Conservation (phyloP, 495 filamentous ascomycete species). For the Physcia stellaris region DNA sequence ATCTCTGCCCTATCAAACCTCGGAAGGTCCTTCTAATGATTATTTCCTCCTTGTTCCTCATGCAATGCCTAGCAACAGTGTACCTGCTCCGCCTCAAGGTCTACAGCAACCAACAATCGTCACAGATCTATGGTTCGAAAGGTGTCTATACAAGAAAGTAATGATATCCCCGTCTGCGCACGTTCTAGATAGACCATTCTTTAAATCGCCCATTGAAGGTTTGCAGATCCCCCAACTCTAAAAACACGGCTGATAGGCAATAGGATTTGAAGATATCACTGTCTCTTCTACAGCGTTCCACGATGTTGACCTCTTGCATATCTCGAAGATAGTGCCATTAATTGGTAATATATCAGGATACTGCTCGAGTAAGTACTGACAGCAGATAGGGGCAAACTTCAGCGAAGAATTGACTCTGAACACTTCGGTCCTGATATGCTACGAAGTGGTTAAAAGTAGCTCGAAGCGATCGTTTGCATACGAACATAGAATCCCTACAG, state of each 20-base stretch:
- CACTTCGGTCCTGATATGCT: conserved; percentile 57
- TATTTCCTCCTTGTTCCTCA: conserved; percentile 44
- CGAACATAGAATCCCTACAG: conserved; percentile 61
- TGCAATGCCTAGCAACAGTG: conserved; percentile 22
- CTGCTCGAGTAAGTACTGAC: background rate
- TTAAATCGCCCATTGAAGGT: conserved; percentile 51
- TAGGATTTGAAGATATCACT: conserved; percentile 48
- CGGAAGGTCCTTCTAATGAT: conserved; percentile 27
- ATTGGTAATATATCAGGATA: conserved; percentile 39
- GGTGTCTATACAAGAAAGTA: conserved; percentile 60
- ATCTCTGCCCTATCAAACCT: conserved; percentile 26
- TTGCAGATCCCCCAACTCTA: no score
- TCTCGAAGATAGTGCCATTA: conserved; percentile 58
- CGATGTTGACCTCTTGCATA: conserved; percentile 72
- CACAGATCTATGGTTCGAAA: conserved; percentile 88
- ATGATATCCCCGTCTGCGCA: conserved; percentile 57
- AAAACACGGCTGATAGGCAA: no score
- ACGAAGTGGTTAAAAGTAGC: conserved; percentile 40
- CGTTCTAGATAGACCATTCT: conserved; percentile 62
- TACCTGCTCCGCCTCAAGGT: conserved; percentile 28
- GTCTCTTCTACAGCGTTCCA: conserved; percentile 74
- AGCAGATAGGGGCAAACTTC: conserved; percentile 51
- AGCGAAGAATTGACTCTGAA: conserved; percentile 56
- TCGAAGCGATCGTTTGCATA: conserved; percentile 68
- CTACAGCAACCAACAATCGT: conserved; percentile 40